phyloP scores from a whole-genome alignment of 2,329 filamentous ascomycete species.

The Claviceps sorghi region DNA sequence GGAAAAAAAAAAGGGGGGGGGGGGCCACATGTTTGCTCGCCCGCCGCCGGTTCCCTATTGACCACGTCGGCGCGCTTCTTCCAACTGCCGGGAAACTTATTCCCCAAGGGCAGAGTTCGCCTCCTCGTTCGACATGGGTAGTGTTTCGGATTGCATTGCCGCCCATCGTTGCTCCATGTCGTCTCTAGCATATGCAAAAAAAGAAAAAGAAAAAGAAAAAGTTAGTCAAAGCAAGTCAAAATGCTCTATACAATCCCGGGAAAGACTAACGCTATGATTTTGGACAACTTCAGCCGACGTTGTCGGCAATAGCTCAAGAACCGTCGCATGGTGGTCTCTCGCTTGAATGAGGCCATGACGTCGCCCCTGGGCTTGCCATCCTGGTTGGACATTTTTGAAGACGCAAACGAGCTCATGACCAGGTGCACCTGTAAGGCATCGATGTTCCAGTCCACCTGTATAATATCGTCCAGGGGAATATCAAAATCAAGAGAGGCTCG shows the following conservation, averaged over 20 bases:
- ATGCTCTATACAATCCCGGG: background rate
- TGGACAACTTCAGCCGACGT: slow-evolving; percentile 27
- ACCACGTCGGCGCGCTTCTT: too few species aligned
- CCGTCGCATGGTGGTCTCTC: slow-evolving; percentile 36
- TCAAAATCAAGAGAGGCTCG: slow-evolving; percentile 37
- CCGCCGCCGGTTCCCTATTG: too few species aligned
- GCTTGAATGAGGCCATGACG: slow-evolving; percentile 36
- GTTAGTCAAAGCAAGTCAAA: slow-evolving; percentile 8
- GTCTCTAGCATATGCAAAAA: slow-evolving; percentile 13
- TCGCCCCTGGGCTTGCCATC: slow-evolving; percentile 27
- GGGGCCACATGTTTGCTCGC: background rate
- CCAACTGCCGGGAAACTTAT: too few species aligned
- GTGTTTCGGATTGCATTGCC: slow-evolving; percentile 19
- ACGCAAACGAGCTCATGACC: slow-evolving; percentile 18
- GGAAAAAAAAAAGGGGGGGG: too few species aligned
- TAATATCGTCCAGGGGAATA: slow-evolving; percentile 30
- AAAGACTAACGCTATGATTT: slow-evolving; percentile 25
- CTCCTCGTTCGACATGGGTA: slow-evolving; percentile 15
- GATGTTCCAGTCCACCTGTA: slow-evolving; percentile 29
- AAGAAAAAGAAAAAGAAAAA: background rate
- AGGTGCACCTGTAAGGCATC: slow-evolving; percentile 29
- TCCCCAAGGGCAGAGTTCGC: slow-evolving; percentile 3
- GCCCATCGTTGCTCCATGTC: slow-evolving; percentile 24
- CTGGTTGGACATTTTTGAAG: slow-evolving; percentile 9
- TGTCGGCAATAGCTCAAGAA: slow-evolving; percentile 33